Evolutionary conservation across 495 filamentous ascomycete genomes (phyloP), one percentile per base, ranked within the genome.

Genomic region (Amniculicola lignicola): DNA sequence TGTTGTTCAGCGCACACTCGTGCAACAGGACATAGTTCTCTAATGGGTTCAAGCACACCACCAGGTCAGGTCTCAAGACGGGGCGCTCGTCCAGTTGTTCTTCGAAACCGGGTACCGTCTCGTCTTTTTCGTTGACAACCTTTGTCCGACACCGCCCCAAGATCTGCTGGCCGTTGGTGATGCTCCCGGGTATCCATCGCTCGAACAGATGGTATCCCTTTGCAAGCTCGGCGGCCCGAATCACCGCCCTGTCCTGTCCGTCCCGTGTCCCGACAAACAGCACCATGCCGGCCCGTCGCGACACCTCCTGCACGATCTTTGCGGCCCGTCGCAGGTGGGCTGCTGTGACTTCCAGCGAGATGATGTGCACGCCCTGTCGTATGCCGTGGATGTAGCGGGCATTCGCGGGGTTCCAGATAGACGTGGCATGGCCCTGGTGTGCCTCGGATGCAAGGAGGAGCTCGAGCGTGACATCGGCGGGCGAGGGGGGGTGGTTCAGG

Each of bases 371-470:
- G 41, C 86, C 89, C 49, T 90, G 81, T 16, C 92, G 82, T 57
- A 94, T 83, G 65, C 93, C 93, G 69, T 87, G 91, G 70, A 98
- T 97, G 74, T 97, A 97, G 33, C 89, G 84, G 43, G 88, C 83
- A 76, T 97, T 98, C 33, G 83, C 83, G 12, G 94, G 92, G 74
- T 97, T 94, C 93, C 93, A 98, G 51, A 90, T 82, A 40, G 90
- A 89, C 2, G 88, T 93, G 62, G 85, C 78, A 75, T 97, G 93
- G 54, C 93, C 93, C 66, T 97, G 81, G 75, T 98, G 93, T 24
- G 83, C 82, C 69, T 95, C 89, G 9, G 85, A 84, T 21, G 93
- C 92, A 74, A 98, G 84, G 59, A 98, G 82, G 47, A 95, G 79
- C 74, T 96, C 90, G 50, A 98, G 84, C 51, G 90, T 90, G 40